Percentiles rank a stretch among this genome's conserved stretches.
Conservation (phyloP, 2,329 filamentous ascomycete species). For the Zasmidium angulare region DNA sequence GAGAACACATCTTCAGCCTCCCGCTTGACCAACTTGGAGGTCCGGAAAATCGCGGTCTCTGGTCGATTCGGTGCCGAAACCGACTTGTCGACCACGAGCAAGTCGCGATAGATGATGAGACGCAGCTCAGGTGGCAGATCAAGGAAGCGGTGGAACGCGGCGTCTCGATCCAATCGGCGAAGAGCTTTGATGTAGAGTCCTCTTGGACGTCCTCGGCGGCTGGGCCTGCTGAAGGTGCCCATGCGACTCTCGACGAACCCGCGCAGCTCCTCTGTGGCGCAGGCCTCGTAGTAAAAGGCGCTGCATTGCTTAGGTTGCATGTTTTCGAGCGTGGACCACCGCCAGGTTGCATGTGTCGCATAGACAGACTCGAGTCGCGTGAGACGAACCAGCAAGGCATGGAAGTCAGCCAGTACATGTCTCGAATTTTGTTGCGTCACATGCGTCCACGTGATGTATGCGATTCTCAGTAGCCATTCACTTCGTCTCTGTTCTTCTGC, state of each 20-base stretch:
- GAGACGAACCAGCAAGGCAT: no score
- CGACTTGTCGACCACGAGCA: neutral
- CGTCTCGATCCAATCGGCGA: neutral
- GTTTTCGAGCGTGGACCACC: neutral
- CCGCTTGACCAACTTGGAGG: neutral
- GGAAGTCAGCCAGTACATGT: no score
- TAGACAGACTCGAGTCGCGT: no score
- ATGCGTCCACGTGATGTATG: neutral
- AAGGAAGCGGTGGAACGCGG: constrained; percentile 10
- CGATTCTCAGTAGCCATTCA: no score
- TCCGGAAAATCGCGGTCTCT: neutral
- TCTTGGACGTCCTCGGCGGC: neutral
- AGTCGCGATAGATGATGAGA: constrained; percentile 13
- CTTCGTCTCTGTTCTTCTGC: no score
- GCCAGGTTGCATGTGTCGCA: no score
- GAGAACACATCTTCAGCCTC: constrained; percentile 2
- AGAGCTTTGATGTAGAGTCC: neutral
- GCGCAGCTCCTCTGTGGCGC: neutral
- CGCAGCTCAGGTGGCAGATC: constrained; percentile 21
- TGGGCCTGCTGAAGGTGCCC: neutral
- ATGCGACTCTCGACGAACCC: neutral
- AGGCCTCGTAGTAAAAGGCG: neutral
- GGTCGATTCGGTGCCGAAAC: no score
- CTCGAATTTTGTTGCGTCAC: no score
- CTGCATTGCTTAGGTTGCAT: neutral